phyloP scores from a whole-genome alignment of 2,329 filamentous ascomycete species.

The Exophiala sideris region DNA sequence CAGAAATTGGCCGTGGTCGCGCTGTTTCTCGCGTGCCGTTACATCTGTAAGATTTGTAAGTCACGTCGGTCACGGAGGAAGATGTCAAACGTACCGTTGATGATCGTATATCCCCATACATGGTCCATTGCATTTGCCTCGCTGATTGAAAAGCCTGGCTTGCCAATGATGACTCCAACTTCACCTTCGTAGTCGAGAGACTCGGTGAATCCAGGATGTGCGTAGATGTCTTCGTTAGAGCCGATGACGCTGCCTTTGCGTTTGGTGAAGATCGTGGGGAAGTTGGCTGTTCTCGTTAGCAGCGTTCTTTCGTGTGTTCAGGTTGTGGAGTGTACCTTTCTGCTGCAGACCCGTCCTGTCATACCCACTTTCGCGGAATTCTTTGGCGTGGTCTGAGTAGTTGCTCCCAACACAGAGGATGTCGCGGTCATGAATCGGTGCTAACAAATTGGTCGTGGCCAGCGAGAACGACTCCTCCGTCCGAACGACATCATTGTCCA shows the following conservation, averaged over 20 bases:
- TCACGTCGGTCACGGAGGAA: no score
- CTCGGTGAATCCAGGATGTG: conserved; percentile 47
- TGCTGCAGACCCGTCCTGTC: conserved; percentile 46
- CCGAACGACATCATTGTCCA: no score
- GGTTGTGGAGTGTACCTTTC: conserved; percentile 33
- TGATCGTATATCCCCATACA: conserved; percentile 57
- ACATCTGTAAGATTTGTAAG: conserved; percentile 41
- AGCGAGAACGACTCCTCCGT: background rate
- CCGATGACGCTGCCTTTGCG: conserved; percentile 49
- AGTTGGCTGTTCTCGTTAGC: conserved; percentile 10
- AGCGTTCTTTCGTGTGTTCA: no score
- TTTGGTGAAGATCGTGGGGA: conserved; percentile 18
- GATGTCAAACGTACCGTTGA: conserved; percentile 51
- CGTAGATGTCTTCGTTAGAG: conserved; percentile 43
- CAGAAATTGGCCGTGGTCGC: conserved; percentile 59
- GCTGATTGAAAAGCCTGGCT: conserved; percentile 42
- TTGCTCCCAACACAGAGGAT: conserved; percentile 39
- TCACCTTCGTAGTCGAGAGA: conserved; percentile 57
- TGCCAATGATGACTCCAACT: conserved; percentile 55
- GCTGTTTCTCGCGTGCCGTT: conserved; percentile 51
- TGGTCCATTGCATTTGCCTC: conserved; percentile 48
- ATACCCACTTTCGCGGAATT: conserved; percentile 55
- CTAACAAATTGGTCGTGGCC: conserved; percentile 32
- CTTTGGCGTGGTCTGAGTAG: conserved; percentile 55
- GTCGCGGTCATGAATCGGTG: conserved; percentile 17